Base-by-base conservation (phyloP, 2,329 filamentous ascomycete genomes). In the Aspergillus melleus region DNA sequence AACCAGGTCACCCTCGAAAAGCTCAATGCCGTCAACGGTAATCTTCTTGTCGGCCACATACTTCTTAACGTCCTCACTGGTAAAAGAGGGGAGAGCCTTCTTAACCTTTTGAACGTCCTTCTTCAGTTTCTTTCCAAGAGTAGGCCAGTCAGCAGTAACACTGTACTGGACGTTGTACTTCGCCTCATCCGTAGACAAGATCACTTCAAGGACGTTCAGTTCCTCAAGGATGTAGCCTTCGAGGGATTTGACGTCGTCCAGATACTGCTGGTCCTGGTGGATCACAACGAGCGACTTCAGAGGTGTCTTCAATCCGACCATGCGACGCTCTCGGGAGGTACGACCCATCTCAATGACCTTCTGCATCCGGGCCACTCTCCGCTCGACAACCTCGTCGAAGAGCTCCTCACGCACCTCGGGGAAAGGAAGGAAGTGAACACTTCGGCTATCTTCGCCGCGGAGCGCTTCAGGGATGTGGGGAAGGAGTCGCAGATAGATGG, bases 71-170 rank as follows among this genome's bases (percentile, higher is more conserved):
- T 96, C 86, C 11, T 91, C 87, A 66, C 88, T 93, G 20, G 85
- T 90, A 52, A 99, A 81, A 44, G 79, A 83, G 6, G 93, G 93
- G 50, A 99, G 80, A 2, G 91, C 92, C 79, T 94, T 96, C 82
- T 96, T 96, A 67, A 98, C 92, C 73, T 90, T 91, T 65, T 88
- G 87, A 65, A 92, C 91, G 70, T 97, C 93, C 79, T 96, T 97
- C 84, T 96, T 96, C 68, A 98, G 84, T 81, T 98, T 98, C 85
- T 96, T 96, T 65, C 95, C 95, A 16, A 99, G 84, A 2, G 91
- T 90, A 14, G 95, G 92, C 90, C 95, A 97, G 76, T 99, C 95
- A 8, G 92, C 93, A 44, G 86, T 87, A 16, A 94, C 91, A 62
- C 90, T 92, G 79, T 97, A 96, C 72, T 95, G 89, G 50, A 99